Evolutionary conservation across 768 basidiomycete genomes (phyloP), one percentile per base, ranked within the genome.

Genomic region (Rhodotorula paludigena): DNA sequence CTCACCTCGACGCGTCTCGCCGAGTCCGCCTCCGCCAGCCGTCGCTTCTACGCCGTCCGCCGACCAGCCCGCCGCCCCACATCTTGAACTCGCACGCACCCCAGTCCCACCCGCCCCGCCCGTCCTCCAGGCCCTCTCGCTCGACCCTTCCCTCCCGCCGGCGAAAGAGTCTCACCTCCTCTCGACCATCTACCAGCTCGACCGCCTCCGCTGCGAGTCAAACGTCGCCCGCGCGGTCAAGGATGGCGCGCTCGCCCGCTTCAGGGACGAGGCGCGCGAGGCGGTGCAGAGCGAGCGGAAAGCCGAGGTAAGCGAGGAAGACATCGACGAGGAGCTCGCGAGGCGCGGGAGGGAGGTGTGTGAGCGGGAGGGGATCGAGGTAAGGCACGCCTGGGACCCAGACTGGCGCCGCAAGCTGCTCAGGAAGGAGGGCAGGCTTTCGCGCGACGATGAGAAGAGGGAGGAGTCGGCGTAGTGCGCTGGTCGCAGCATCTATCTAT

Each of bases 321-420:
- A 16, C 2, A 11, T 55, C n/a, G 54, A 38, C 4, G 38, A 28
- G 25, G 63, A 60, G 63, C 25, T 60, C 38, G 68, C 45, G 41
- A 35, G 23, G 42, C 25, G 47, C 11, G 68, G 68, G 20, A 38
- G 32, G n/a, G 30, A 30, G 28, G n/a, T 60, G 1, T 45, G 36
- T 20, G 41, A 44, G 33, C 18, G 16, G 14, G 10, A n/a, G 20
- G 68, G 68, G 18, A 49, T 68, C 42, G 57, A 63, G 38, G 39
- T 60, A 14, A 57, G 28, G 47, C 41, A 25, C 23, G 58, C 56
- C 35, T 68, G 67, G 67, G 67, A 59, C 23, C 41, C 30, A 5
- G 49, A 28, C 11, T 64, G 62, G 62, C 15, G 62, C 25, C 1
- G 1, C 9, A 47, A 25, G 47, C 38, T 59, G n/a, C 16, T 59